These are phyloP conservation scores for Boletellus sp. DNA, from an alignment of 768 basidiomycete genomes.

Conservation along the genomic window DNA sequence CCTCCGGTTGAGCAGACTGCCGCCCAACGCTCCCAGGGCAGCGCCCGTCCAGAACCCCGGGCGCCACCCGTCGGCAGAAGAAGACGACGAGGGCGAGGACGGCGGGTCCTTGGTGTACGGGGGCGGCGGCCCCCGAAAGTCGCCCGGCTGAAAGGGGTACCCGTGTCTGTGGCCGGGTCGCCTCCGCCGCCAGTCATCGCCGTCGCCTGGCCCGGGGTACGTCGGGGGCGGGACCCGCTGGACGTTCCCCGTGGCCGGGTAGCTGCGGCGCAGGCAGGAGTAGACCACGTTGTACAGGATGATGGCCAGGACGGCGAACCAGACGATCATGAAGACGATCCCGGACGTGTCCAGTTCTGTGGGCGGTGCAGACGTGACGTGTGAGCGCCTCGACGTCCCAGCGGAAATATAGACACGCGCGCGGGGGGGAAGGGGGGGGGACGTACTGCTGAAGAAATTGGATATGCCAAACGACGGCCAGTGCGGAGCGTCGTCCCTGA, in stretches of 20 bases:
- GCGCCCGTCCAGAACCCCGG: conserved; percentile 89
- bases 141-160: conserved; percentile 45
- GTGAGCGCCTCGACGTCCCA: too few relatives aligned
- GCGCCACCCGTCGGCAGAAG: conserved; percentile 39
- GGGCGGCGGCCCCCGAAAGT: conserved; percentile 48
- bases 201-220: conserved; percentile 28
- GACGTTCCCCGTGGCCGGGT: conserved; percentile 31
- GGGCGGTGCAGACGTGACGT: too few relatives aligned
- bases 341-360: conserved; percentile 47
- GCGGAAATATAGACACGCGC: not conserved
- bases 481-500: conserved; percentile 15
- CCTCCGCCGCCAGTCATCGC: not conserved
- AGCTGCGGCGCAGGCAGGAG: conserved; percentile 45
- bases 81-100: not conserved
- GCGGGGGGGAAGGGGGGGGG: not conserved
- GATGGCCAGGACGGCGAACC: conserved; percentile 48
- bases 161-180: conserved; percentile 37
- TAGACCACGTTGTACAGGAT: conserved; percentile 57
- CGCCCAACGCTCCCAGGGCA: conserved; percentile 65
- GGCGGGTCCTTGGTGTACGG: conserved; percentile 48
- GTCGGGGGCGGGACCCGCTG: conserved; percentile 24
- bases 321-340: conserved; percentile 53
- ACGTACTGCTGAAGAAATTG: conserved; percentile 24
- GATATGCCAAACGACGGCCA: conserved; percentile 11
- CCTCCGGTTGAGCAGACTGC: conserved; percentile 48